phyloP scores from a whole-genome alignment of 306 rosid genomes.

The Fragaria nilgerrensis region DNA sequence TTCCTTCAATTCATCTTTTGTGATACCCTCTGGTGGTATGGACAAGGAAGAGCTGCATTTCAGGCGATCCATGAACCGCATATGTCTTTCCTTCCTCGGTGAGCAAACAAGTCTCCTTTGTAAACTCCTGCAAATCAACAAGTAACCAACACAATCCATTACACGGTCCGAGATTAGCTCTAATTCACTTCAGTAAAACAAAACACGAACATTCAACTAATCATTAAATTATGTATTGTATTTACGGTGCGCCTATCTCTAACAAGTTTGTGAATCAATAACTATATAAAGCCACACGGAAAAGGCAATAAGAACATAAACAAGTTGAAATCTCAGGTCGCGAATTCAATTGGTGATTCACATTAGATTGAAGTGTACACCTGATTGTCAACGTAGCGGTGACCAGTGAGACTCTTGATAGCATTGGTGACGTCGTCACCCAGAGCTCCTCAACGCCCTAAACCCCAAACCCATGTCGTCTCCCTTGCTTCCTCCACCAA shows the following conservation, averaged over 20 bases:
- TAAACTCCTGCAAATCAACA: conserved; percentile 55
- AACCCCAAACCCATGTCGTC: conserved; percentile 28
- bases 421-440: conserved; percentile 55
- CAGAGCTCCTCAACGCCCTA: conserved; percentile 36
- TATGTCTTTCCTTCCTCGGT: conserved; percentile 73
- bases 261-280: neutral
- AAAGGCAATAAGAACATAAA: no score
- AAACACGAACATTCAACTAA: no score
- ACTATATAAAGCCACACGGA: neutral
- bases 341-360: no score
- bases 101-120: conserved; percentile 66
- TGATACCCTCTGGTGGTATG: conserved; percentile 76
- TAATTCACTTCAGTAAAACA: no score
- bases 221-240: no score
- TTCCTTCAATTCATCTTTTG: conserved; percentile 78
- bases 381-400: conserved; percentile 68
- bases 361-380: no score
- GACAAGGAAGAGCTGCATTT: conserved; percentile 65
- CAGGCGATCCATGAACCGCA: conserved; percentile 72
- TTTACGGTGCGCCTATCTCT: no score
- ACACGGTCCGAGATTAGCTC: no score
- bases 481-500: conserved; percentile 43
- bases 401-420: conserved; percentile 78
- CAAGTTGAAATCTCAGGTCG: neutral
- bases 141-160: no score